Evolutionary conservation across 495 filamentous ascomycete species (phyloP).

Genomic region (Astrothelium subdiscretum): DNA sequence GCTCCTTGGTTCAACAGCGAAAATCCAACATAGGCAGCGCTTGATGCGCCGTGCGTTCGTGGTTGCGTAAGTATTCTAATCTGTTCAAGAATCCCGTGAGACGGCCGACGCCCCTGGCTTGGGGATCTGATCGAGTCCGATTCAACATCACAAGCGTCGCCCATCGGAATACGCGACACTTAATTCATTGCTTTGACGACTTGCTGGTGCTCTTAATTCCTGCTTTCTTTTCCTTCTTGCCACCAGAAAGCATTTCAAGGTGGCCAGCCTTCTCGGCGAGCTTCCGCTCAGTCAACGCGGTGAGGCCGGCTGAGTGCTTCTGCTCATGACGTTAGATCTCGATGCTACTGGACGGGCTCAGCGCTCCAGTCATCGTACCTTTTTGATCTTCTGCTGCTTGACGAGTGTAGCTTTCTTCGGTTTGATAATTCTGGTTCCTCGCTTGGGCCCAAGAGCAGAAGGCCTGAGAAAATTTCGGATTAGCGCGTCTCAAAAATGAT

Average conservation of each 20-base stretch:
- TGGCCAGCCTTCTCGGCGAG: slow-evolving; percentile 62
- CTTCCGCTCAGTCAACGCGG: slow-evolving; percentile 50
- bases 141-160: too few species aligned
- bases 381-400: slow-evolving; percentile 48
- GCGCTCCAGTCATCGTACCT: slow-evolving; percentile 32
- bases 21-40: too few species aligned
- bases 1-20: too few species aligned
- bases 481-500: neutral
- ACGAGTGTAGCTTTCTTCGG: slow-evolving; percentile 55
- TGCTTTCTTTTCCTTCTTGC: slow-evolving; percentile 43
- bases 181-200: neutral
- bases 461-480: neutral
- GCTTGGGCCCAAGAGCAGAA: neutral
- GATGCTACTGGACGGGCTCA: neutral
- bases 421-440: slow-evolving; percentile 48
- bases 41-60: too few species aligned
- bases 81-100: too few species aligned
- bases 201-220: slow-evolving; percentile 4
- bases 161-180: neutral
- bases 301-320: slow-evolving; percentile 57
- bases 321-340: slow-evolving; percentile 14
- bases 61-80: too few species aligned
- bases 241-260: slow-evolving; percentile 54
- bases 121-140: too few species aligned
- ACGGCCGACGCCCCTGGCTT: too few species aligned